Evolutionary conservation across 345 rosid species (phyloP).

Genomic region (Streptanthus diversifolius): DNA sequence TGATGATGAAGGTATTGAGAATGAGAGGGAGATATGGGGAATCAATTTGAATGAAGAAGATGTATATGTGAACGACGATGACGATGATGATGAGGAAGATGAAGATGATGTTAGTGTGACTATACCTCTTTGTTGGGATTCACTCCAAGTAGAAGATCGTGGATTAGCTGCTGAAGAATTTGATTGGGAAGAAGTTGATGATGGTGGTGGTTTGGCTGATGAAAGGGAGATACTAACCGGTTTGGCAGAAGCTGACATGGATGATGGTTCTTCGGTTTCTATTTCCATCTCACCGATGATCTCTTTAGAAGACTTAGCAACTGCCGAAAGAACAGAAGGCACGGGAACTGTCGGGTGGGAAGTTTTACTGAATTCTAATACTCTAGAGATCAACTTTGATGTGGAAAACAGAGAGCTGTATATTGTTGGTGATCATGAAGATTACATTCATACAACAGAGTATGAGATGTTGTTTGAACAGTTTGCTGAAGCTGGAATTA

Average conservation of each 20-base stretch:
- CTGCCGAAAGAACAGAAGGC: slow-evolving; percentile 38
- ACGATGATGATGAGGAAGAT: slow-evolving; percentile 35
- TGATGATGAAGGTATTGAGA: slow-evolving; percentile 14
- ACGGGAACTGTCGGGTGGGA: slow-evolving; percentile 72
- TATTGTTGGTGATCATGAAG: slow-evolving; percentile 36
- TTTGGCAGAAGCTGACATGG: slow-evolving; percentile 51
- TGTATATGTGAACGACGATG: slow-evolving; percentile 37
- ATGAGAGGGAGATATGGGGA: slow-evolving; percentile 30
- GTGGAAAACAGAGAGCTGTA: slow-evolving; percentile 43
- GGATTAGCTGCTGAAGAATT: slow-evolving; percentile 64
- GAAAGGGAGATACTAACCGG: slow-evolving; percentile 67
- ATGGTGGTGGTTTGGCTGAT: slow-evolving; percentile 37
- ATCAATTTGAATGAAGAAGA: slow-evolving; percentile 50
- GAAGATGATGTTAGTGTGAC: slow-evolving; percentile 52
- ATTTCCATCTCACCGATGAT: slow-evolving; percentile 47
- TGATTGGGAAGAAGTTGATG: slow-evolving; percentile 97
- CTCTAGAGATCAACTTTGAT: slow-evolving; percentile 51
- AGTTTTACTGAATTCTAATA: slow-evolving; percentile 59
- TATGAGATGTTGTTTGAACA: slow-evolving; percentile 69
- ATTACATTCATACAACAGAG: slow-evolving; percentile 51
- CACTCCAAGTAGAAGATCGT: slow-evolving; percentile 60
- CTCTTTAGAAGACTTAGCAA: slow-evolving; percentile 49
- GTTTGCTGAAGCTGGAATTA: slow-evolving; percentile 57
- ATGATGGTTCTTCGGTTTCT: slow-evolving; percentile 47
- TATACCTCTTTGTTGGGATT: slow-evolving; percentile 67